These are phyloP conservation scores for Taxawa tesnikishii DNA, from an alignment of 2,329 filamentous ascomycete genomes.

Conservation along the genomic window DNA sequence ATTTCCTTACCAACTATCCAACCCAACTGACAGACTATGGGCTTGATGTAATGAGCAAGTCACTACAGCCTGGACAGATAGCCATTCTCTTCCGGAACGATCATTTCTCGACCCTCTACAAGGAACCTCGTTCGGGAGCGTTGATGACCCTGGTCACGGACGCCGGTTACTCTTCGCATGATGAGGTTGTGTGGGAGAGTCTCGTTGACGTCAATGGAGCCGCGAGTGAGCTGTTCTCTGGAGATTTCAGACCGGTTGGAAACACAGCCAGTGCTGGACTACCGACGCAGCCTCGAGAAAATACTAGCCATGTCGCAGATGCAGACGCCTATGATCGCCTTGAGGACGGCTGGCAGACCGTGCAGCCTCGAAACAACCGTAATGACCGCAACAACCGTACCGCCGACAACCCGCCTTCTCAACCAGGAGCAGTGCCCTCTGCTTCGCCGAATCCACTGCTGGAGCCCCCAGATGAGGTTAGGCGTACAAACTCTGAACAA, in stretches of 20 bases:
- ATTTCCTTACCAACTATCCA: conserved; percentile 65
- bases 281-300: conserved; percentile 4
- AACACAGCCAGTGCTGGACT: conserved; percentile 29
- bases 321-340: conserved; percentile 15
- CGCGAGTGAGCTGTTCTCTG: conserved; percentile 71
- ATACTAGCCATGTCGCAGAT: neutral
- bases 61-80: conserved; percentile 63
- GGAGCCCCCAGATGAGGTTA: conserved; percentile 7
- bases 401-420: conserved; percentile 1
- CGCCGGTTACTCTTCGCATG: conserved; percentile 74
- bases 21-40: conserved; percentile 82
- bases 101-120: conserved; percentile 89
- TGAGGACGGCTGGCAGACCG: conserved; percentile 44
- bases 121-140: conserved; percentile 64
- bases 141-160: conserved; percentile 84
- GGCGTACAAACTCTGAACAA: conserved; percentile 50
- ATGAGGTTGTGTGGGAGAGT: conserved; percentile 93
- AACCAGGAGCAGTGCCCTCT: neutral
- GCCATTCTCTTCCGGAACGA: conserved; percentile 95
- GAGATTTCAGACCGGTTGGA: conserved; percentile 79
- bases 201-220: conserved; percentile 79
- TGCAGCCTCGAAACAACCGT: conserved; percentile 25
- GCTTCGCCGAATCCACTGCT: conserved; percentile 8
- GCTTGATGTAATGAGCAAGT: conserved; percentile 58
- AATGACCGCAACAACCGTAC: conserved; percentile 3